phyloP scores from a whole-genome alignment of 345 rosid genomes.

The Populus pruinosa region DNA sequence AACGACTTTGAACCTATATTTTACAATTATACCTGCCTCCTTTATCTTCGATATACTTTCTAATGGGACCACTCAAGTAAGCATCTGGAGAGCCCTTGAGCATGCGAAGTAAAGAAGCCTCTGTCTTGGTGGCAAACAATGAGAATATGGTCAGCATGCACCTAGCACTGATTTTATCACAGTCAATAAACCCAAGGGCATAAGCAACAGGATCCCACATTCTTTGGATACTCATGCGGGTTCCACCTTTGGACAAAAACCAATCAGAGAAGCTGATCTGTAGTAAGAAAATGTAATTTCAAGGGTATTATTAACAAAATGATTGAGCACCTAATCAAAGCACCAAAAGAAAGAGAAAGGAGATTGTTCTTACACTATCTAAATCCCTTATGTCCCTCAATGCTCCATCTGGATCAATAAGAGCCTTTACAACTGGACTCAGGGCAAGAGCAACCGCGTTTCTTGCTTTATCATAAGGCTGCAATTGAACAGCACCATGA shows the following conservation, averaged over 20 bases:
- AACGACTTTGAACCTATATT: background rate
- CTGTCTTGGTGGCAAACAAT: conserved; percentile 96
- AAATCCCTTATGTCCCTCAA: conserved; percentile 78
- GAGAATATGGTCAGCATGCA: conserved; percentile 99
- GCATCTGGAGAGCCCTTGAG: conserved; percentile 97
- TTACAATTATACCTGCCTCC: conserved; percentile 70
- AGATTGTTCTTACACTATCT: conserved; percentile 60
- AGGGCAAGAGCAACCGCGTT: conserved; percentile 90
- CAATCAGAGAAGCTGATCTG: conserved; percentile 98
- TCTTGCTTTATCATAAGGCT: conserved; percentile 93
- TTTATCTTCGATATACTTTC: conserved; percentile 74
- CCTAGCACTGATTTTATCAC: conserved; percentile 97
- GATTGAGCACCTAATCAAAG: background rate
- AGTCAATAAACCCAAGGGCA: conserved; percentile 97
- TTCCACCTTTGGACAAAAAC: conserved; percentile 97
- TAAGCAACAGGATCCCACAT: conserved; percentile 99
- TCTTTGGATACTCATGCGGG: conserved; percentile 79
- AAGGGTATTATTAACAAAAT: background rate
- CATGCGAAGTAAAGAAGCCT: conserved; percentile 96
- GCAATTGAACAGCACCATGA: conserved; percentile 20
- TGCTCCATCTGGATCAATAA: conserved; percentile 86
- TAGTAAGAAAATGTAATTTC: conserved; percentile 18
- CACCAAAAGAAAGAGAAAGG: conserved; percentile 5
- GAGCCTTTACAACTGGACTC: conserved; percentile 94
- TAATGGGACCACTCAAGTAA: conserved; percentile 91